A percentile compares a stretch with the other conserved stretches of the same genome.
Evolutionary conservation across 257 asterid genomes (phyloP).

Genomic region (Jacaranda copaia): DNA sequence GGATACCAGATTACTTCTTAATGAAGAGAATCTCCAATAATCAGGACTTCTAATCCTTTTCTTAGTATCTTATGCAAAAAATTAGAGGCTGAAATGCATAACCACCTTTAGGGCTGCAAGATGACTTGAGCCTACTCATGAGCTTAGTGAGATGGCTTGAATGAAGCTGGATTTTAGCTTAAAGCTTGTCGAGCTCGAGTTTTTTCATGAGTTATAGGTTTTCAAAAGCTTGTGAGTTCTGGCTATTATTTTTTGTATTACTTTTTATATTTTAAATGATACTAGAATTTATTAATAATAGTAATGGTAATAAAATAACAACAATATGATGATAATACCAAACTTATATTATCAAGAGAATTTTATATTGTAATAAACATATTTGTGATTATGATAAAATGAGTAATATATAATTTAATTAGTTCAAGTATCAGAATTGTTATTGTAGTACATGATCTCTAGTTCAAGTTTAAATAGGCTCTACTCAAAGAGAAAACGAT

Average conservation of each 20-base stretch:
- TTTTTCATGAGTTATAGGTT: not conserved
- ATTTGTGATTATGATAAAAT: not conserved
- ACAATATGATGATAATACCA: not conserved
- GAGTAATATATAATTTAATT: not conserved
- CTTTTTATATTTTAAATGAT: not conserved
- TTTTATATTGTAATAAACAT: not conserved
- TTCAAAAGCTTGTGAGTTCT: slow-evolving; percentile 2
- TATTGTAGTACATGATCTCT: not conserved
- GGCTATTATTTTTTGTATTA: not conserved
- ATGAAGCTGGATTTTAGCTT: not conserved
- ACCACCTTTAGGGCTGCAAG: not conserved
- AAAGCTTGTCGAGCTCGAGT: not conserved
- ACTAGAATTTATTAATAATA: not conserved
- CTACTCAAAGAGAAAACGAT: not conserved
- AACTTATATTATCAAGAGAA: not conserved
- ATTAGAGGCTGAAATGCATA: not conserved
- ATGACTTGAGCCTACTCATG: not conserved
- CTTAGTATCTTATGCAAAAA: not conserved
- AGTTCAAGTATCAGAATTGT: not conserved
- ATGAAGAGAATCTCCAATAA: not conserved
- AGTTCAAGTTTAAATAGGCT: not conserved
- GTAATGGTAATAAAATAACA: not conserved
- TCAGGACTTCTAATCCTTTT: not conserved
- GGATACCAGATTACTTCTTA: not conserved
- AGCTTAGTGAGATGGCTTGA: not conserved